A percentile compares a stretch with the other conserved stretches of the same genome.
Evolutionary conservation across 2,329 filamentous ascomycete genomes (phyloP).

Genomic region (Camillea tinctor): DNA sequence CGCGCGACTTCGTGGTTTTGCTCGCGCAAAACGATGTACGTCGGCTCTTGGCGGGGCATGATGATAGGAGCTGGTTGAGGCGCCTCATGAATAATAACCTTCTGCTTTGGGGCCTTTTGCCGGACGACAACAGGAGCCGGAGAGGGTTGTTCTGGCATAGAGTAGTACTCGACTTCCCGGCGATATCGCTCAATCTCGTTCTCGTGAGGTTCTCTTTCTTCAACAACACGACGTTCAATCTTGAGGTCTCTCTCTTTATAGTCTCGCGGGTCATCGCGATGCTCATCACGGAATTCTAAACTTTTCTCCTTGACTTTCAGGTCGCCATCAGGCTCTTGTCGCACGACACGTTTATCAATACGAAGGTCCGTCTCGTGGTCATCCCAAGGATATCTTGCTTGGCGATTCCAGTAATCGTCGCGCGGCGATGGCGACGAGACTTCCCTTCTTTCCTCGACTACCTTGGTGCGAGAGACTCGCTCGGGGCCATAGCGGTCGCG

Average conservation of each 20-base stretch:
- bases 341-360: slow-evolving; percentile 41
- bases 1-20: slow-evolving; percentile 37
- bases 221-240: slow-evolving; percentile 31
- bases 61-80: slow-evolving; percentile 52
- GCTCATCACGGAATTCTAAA: slow-evolving; percentile 39
- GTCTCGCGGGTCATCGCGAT: slow-evolving; percentile 23
- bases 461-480: slow-evolving; percentile 27
- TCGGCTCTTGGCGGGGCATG: slow-evolving; percentile 45
- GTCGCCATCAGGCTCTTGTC: slow-evolving; percentile 46
- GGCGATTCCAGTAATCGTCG: slow-evolving; percentile 46
- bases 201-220: slow-evolving; percentile 27
- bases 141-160: slow-evolving; percentile 49
- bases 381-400: slow-evolving; percentile 34
- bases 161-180: slow-evolving; percentile 63
- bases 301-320: slow-evolving; percentile 54
- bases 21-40: slow-evolving; percentile 45
- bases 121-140: slow-evolving; percentile 56
- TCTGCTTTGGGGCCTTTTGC: slow-evolving; percentile 55
- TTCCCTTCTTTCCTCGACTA: slow-evolving; percentile 42
- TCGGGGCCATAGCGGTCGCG: slow-evolving; percentile 25
- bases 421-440: slow-evolving; percentile 29
- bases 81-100: slow-evolving; percentile 60
- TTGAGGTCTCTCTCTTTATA: slow-evolving; percentile 31
- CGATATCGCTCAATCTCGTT: slow-evolving; percentile 58
- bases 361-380: slow-evolving; percentile 43